phyloP scores from a whole-genome alignment of 164 flowering plant genomes.

The Berberis vulgaris region DNA sequence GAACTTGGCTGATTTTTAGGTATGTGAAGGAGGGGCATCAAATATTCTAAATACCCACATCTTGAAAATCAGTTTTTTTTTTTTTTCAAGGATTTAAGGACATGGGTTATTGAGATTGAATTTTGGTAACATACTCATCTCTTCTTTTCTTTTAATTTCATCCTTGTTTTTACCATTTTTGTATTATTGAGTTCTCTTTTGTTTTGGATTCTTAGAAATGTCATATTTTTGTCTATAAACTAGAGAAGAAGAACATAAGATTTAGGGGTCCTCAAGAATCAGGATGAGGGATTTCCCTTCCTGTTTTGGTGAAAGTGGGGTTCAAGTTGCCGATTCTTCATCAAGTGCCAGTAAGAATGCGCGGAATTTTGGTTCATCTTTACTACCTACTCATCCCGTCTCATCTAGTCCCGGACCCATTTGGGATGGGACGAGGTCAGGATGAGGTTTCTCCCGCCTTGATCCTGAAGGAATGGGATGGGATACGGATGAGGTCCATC shows the following conservation, averaged over 20 bases:
- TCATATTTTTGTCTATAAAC: slow-evolving; percentile 2
- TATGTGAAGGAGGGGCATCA: slow-evolving; percentile 4
- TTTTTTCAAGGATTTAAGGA: slow-evolving; percentile 9
- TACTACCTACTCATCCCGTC: no score
- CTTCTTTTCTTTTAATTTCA: neutral
- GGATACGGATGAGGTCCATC: no score
- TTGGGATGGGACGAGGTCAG: no score
- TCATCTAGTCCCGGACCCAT: no score
- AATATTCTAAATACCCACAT: slow-evolving; percentile 12
- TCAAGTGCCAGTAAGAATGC: slow-evolving; percentile 34
- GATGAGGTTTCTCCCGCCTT: no score
- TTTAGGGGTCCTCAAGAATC: neutral
- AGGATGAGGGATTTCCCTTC: slow-evolving; percentile 80
- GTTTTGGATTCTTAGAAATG: neutral
- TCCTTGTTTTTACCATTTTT: neutral
- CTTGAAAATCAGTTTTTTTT: slow-evolving; percentile 3
- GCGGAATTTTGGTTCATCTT: slow-evolving; percentile 41
- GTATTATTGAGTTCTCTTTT: neutral
- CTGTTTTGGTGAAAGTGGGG: slow-evolving; percentile 76
- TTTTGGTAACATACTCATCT: slow-evolving; percentile 13
- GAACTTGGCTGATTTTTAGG: slow-evolving; percentile 8
- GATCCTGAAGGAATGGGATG: no score
- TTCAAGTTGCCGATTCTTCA: slow-evolving; percentile 75
- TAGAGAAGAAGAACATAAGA: slow-evolving; percentile 3
- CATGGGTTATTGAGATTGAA: slow-evolving; percentile 10